phyloP scores from a whole-genome alignment of 2,329 filamentous ascomycete genomes.

The Rhinocladiella similis region DNA sequence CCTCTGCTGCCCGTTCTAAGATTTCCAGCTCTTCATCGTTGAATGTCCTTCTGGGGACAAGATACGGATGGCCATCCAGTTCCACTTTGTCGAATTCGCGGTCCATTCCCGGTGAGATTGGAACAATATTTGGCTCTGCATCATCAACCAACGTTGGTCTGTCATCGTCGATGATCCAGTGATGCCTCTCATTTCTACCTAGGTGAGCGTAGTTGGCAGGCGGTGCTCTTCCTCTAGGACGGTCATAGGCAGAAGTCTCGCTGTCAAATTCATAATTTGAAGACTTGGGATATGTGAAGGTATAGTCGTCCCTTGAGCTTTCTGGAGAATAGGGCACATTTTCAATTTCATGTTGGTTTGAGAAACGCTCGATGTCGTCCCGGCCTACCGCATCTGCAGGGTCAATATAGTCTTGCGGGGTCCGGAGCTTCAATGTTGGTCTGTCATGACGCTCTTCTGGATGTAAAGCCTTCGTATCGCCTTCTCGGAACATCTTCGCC shows the following conservation, averaged over 20 bases:
- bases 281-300: constrained; percentile 30
- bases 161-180: constrained; percentile 18
- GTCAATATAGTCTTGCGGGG: constrained; percentile 28
- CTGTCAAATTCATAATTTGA: constrained; percentile 30
- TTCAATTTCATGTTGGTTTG: constrained; percentile 7
- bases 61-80: constrained; percentile 26
- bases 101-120: constrained; percentile 23
- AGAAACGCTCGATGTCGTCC: constrained; percentile 29
- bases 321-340: constrained; percentile 25
- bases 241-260: constrained; percentile 24
- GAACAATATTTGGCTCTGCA: constrained; percentile 26
- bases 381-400: constrained; percentile 29
- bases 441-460: constrained; percentile 6
- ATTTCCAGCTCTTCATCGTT: constrained; percentile 25
- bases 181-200: constrained; percentile 19
- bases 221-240: constrained; percentile 25
- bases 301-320: constrained; percentile 29
- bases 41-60: constrained; percentile 23
- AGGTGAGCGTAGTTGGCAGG: constrained; percentile 24
- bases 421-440: constrained; percentile 17
- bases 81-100: constrained; percentile 27
- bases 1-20: constrained; percentile 9
- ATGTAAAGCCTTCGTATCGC: constrained; percentile 6
- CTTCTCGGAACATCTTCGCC: constrained; percentile 64
- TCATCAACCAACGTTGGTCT: constrained; percentile 14